Evolutionary conservation across 768 basidiomycete species (phyloP).

Genomic region (Sarcomyxa edulis): DNA sequence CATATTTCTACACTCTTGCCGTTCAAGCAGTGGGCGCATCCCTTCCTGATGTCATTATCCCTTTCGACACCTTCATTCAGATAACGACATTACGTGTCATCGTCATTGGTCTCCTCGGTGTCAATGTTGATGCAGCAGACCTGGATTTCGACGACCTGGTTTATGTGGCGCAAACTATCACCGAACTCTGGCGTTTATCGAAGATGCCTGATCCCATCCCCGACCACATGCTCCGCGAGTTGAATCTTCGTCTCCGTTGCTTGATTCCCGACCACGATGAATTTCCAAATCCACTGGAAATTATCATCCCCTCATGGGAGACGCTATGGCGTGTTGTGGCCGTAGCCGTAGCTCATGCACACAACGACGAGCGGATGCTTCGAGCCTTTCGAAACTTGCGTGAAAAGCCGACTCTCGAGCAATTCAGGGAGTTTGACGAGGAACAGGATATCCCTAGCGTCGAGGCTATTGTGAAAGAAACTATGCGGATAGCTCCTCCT

Average conservation of each 20-base stretch:
- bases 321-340: too few relatives aligned
- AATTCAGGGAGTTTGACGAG: too few relatives aligned
- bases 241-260: slow-evolving; percentile 29
- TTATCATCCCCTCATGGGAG: too few relatives aligned
- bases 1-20: slow-evolving; percentile 22
- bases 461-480: too few relatives aligned
- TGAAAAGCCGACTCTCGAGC: too few relatives aligned
- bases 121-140: slow-evolving; percentile 19
- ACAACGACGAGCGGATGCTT: too few relatives aligned
- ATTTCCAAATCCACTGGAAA: slow-evolving; percentile 39
- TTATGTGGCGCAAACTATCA: slow-evolving; percentile 35
- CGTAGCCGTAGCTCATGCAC: too few relatives aligned
- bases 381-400: too few relatives aligned
- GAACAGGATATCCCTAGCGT: too few relatives aligned
- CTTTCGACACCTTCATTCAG: slow-evolving; percentile 38
- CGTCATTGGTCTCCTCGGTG: slow-evolving; percentile 33
- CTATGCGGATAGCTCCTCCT: too few relatives aligned
- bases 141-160: slow-evolving; percentile 27
- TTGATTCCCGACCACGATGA: slow-evolving; percentile 32
- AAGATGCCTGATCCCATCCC: slow-evolving; percentile 29
- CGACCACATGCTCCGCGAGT: slow-evolving; percentile 20
- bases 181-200: slow-evolving; percentile 40
- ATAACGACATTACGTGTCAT: slow-evolving; percentile 37
- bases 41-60: slow-evolving; percentile 9
- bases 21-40: slow-evolving; percentile 23